phyloP scores from a whole-genome alignment of 495 filamentous ascomycete genomes.

The Lindgomyces ingoldianus region DNA sequence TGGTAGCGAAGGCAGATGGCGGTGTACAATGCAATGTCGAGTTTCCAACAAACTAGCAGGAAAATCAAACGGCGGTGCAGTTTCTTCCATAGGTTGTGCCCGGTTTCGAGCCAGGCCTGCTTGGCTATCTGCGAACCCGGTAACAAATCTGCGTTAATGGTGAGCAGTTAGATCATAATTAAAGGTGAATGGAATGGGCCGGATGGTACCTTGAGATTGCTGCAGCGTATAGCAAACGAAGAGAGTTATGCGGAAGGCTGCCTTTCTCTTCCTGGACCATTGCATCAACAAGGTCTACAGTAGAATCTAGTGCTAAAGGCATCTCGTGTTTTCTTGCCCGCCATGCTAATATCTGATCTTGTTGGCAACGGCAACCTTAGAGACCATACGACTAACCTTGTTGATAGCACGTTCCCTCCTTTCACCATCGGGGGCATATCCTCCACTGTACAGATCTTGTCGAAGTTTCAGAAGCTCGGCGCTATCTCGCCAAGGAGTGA shows the following conservation, averaged over 20 bases:
- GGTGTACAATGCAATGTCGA: slow-evolving; percentile 86
- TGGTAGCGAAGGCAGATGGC: slow-evolving; percentile 73
- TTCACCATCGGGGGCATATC: slow-evolving; percentile 42
- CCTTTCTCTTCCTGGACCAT: slow-evolving; percentile 21
- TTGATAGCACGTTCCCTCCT: slow-evolving; percentile 24
- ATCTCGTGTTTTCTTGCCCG: slow-evolving; percentile 16
- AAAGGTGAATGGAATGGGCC: background rate
- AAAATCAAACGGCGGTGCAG: slow-evolving; percentile 47
- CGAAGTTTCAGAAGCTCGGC: slow-evolving; percentile 68
- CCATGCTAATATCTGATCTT: slow-evolving; percentile 29
- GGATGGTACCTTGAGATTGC: slow-evolving; percentile 29
- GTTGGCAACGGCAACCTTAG: background rate
- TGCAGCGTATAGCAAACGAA: slow-evolving; percentile 27
- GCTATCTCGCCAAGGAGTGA: slow-evolving; percentile 75
- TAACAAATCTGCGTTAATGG: slow-evolving; percentile 70
- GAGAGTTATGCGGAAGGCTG: background rate
- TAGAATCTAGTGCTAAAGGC: slow-evolving; percentile 30
- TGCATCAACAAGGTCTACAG: slow-evolving; percentile 27
- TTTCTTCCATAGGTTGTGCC: slow-evolving; percentile 1
- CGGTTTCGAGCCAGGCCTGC: slow-evolving; percentile 57
- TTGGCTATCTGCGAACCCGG: slow-evolving; percentile 59
- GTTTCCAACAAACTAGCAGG: slow-evolving; percentile 83
- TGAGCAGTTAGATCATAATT: background rate
- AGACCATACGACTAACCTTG: slow-evolving; percentile 27
- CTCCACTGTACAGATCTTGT: slow-evolving; percentile 58